Evolutionary conservation across 371 early-diverging fungal genomes (phyloP).

Genomic region (Mucor irregularis): DNA sequence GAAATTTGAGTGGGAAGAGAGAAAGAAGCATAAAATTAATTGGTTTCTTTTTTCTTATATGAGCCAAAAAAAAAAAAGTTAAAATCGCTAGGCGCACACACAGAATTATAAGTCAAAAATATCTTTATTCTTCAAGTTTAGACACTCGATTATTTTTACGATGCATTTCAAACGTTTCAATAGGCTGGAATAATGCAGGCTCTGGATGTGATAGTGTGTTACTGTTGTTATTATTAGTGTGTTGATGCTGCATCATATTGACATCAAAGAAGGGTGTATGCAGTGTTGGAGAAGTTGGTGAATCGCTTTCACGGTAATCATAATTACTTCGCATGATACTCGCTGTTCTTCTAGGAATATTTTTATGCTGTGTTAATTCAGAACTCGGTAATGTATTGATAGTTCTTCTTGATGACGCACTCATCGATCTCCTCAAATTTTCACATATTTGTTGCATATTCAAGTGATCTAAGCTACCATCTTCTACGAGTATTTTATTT

Average conservation of each 20-base stretch:
- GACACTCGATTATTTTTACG: conserved; percentile 28
- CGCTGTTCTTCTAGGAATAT: conserved; percentile 49
- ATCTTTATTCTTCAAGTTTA: conserved; percentile 25
- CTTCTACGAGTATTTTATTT: conserved; percentile 32
- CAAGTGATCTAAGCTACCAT: conserved; percentile 16
- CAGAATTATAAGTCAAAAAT: too few relatives aligned
- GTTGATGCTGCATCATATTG: conserved; percentile 3
- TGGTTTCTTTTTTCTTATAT: background rate
- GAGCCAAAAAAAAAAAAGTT: too few relatives aligned
- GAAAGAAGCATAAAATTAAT: background rate
- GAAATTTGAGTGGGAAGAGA: background rate
- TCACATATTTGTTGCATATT: conserved; percentile 25
- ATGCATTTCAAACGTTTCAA: conserved; percentile 30
- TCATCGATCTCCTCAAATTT: conserved; percentile 15
- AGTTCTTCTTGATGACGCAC: conserved; percentile 5
- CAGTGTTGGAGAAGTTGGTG: conserved; percentile 43
- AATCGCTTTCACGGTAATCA: conserved; percentile 33
- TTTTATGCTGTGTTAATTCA: conserved; percentile 29
- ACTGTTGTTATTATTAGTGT: conserved; percentile 1
- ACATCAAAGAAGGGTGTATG: conserved; percentile 33
- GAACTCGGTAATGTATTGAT: conserved; percentile 7
- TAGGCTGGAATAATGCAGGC: conserved; percentile 12
- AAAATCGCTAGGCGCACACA: too few relatives aligned
- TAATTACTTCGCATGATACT: conserved; percentile 35
- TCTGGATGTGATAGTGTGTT: conserved; percentile 6